A percentile compares a stretch with the other conserved stretches of the same genome.
phyloP scores from a whole-genome alignment of 192 early-diverging fungal genomes.

The Geranomyces variabilis region DNA sequence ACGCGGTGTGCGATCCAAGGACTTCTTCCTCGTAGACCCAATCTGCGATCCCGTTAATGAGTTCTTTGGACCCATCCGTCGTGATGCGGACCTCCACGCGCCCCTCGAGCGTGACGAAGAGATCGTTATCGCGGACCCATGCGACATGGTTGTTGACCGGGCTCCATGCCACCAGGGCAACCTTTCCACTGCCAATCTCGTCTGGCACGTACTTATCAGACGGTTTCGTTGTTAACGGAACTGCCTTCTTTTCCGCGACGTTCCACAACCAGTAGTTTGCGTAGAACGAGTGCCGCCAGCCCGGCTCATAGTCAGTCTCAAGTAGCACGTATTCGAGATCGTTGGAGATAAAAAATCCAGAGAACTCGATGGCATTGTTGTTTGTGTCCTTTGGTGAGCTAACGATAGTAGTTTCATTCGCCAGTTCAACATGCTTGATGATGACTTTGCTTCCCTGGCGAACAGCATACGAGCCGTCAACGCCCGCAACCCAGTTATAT shows the following conservation, averaged over 20 bases:
- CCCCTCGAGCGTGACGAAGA: conserved; percentile 74
- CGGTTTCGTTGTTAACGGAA: conserved; percentile 58
- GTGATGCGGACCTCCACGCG: conserved; percentile 75
- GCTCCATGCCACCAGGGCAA: conserved; percentile 77
- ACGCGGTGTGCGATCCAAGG: conserved; percentile 60
- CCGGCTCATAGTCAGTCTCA: conserved; percentile 62
- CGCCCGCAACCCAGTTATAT: conserved; percentile 5
- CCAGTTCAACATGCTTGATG: conserved; percentile 33
- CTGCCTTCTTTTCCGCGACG: conserved; percentile 57
- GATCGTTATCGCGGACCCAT: conserved; percentile 86
- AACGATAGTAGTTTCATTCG: conserved; percentile 34
- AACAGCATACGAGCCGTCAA: conserved; percentile 25
- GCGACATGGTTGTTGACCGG: conserved; percentile 75
- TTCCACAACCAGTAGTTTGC: conserved; percentile 82
- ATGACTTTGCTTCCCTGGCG: neutral
- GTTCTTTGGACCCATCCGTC: conserved; percentile 74
- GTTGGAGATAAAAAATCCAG: conserved; percentile 66
- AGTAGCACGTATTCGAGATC: conserved; percentile 81
- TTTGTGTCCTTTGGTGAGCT: conserved; percentile 12
- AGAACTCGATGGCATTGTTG: conserved; percentile 24
- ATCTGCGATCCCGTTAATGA: conserved; percentile 95
- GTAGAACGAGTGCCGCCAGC: conserved; percentile 84
- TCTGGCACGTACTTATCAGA: conserved; percentile 42
- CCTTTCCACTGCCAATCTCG: conserved; percentile 47
- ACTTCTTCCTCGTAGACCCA: conserved; percentile 99